phyloP scores from a whole-genome alignment of 2,329 filamentous ascomycete species.

The Geoglossum cookeanum region DNA sequence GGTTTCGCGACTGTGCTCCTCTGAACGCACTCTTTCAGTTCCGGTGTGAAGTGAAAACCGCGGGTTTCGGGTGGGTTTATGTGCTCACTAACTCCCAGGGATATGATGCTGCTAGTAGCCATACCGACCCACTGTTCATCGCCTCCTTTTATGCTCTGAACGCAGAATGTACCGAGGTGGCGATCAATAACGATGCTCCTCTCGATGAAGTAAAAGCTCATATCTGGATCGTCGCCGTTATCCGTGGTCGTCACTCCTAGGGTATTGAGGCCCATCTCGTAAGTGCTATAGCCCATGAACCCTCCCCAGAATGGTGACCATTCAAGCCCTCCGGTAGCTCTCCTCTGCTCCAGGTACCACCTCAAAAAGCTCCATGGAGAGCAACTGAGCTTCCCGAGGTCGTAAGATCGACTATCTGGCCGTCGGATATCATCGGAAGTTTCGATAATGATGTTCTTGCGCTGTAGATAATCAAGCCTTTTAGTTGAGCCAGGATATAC shows the following conservation, averaged over 20 bases:
- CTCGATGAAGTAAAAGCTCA: slow-evolving; percentile 59
- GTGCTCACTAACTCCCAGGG: not conserved
- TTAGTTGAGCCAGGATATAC: slow-evolving; percentile 26
- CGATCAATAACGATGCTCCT: slow-evolving; percentile 66
- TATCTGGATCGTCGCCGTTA: slow-evolving; percentile 30
- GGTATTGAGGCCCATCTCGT: slow-evolving; percentile 56
- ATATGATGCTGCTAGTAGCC: not conserved
- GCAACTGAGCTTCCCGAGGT: slow-evolving; percentile 17
- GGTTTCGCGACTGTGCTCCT: not conserved
- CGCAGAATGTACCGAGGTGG: slow-evolving; percentile 32
- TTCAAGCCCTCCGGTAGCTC: slow-evolving; percentile 16
- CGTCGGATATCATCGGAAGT: not conserved
- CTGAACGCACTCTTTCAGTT: not conserved
- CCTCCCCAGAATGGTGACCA: slow-evolving; percentile 56
- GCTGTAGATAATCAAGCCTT: not conserved
- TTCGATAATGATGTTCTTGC: not conserved
- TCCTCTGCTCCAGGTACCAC: slow-evolving; percentile 19
- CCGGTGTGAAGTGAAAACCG: not conserved
- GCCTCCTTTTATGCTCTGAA: slow-evolving; percentile 43
- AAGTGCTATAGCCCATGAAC: slow-evolving; percentile 68
- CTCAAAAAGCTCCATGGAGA: slow-evolving; percentile 16
- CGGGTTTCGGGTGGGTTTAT: no score
- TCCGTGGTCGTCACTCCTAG: slow-evolving; percentile 27
- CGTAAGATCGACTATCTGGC: slow-evolving; percentile 8
- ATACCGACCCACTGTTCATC: slow-evolving; percentile 27